phyloP scores from a whole-genome alignment of 1,284 basidiomycete genomes.

The Moniliophthora roreri region DNA sequence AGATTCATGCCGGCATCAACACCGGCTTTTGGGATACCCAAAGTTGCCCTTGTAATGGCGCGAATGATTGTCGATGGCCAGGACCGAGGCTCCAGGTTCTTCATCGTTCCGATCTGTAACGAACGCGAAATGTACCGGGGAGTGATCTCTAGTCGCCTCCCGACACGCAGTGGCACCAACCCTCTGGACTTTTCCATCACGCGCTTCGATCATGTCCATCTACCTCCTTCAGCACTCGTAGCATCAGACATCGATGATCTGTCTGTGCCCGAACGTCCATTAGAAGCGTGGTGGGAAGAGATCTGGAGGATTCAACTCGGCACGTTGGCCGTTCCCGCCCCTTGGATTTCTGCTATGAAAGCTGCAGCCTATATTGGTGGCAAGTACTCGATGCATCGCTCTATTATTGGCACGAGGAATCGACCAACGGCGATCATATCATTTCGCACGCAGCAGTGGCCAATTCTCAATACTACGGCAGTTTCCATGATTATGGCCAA shows the following conservation, averaged over 20 bases:
- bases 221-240: constrained; percentile 45
- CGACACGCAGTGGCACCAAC: constrained; percentile 42
- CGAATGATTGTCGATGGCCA: constrained; percentile 46
- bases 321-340: constrained; percentile 45
- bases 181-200: constrained; percentile 52
- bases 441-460: constrained; percentile 59
- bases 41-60: constrained; percentile 55
- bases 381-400: constrained; percentile 49
- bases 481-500: constrained; percentile 44
- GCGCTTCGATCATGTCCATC: constrained; percentile 43
- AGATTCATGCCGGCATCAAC: constrained; percentile 63
- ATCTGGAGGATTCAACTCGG: constrained; percentile 53
- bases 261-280: constrained; percentile 33
- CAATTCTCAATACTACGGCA: constrained; percentile 45
- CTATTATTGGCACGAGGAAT: constrained; percentile 39
- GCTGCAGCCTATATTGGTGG: constrained; percentile 48
- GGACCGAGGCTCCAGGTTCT: constrained; percentile 50
- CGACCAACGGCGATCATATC: constrained; percentile 45
- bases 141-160: constrained; percentile 41
- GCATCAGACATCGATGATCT: constrained; percentile 39
- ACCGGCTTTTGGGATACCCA: constrained; percentile 49
- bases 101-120: constrained; percentile 50
- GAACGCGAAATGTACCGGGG: constrained; percentile 49
- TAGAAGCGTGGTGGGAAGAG: constrained; percentile 50
- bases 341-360: constrained; percentile 47